phyloP scores from a whole-genome alignment of 2,329 filamentous ascomycete genomes.

The Colletotrichum magnum region DNA sequence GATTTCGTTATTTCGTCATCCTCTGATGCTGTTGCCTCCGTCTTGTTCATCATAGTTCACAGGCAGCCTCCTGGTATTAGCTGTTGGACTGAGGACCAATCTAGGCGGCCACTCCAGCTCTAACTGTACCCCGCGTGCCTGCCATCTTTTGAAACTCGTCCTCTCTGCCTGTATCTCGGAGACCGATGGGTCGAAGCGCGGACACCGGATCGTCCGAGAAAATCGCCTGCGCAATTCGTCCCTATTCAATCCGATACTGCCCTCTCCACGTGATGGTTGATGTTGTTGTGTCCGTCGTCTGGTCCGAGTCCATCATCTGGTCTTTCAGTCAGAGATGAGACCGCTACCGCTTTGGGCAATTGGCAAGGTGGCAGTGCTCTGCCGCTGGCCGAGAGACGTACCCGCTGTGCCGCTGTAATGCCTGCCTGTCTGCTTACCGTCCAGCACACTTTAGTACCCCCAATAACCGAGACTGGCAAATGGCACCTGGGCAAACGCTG shows the following conservation, averaged over 20 bases:
- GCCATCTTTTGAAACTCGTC: too few species aligned
- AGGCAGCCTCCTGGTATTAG: too few species aligned
- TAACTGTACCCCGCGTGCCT: too few species aligned
- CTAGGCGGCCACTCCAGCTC: too few species aligned
- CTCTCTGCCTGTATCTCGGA: neutral
- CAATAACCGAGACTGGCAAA: neutral
- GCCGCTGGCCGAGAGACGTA: too few species aligned
- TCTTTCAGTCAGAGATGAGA: conserved; percentile 23
- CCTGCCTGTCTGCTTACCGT: too few species aligned
- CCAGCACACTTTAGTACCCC: neutral
- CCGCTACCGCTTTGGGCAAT: conserved; percentile 26
- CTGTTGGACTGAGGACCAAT: too few species aligned
- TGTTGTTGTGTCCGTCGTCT: neutral
- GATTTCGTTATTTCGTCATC: neutral
- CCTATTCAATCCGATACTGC: conserved; percentile 4
- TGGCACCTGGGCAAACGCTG: too few species aligned
- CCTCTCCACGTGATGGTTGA: too few species aligned
- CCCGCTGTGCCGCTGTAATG: too few species aligned
- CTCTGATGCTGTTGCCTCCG: neutral
- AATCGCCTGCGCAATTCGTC: neutral
- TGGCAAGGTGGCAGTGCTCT: conserved; percentile 27
- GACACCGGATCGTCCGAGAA: conserved; percentile 22
- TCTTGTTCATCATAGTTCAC: neutral
- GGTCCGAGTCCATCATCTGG: neutral
- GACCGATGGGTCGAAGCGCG: conserved; percentile 1